Conservation (phyloP, 2,329 filamentous ascomycete species). For the Pseudopithomyces chartarum region DNA sequence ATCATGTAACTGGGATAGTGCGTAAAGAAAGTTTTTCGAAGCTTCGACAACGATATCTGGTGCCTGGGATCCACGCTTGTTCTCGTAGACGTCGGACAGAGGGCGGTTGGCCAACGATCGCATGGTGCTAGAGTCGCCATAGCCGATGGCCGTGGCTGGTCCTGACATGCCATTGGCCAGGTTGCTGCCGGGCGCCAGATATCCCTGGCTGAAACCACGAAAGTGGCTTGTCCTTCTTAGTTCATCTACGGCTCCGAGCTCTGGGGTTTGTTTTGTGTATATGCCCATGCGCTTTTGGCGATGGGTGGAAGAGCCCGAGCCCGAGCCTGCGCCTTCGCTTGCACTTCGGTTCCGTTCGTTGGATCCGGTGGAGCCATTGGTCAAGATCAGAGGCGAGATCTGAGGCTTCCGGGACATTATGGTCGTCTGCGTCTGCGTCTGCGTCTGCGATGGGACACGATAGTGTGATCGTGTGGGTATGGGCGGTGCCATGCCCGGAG, state of each 20-base stretch:
- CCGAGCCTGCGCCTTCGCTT: conserved; percentile 61
- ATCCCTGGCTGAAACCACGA: conserved; percentile 63
- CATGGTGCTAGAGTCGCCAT: conserved; percentile 41
- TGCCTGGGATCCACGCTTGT: conserved; percentile 54
- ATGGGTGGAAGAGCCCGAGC: conserved; percentile 48
- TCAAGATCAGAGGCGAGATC: conserved; percentile 72
- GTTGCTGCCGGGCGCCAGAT: conserved; percentile 44
- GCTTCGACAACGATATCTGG: conserved; percentile 59
- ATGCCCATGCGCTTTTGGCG: conserved; percentile 66
- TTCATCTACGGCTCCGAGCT: conserved; percentile 60
- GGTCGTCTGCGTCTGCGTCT: conserved; percentile 48
- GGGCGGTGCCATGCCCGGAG: conserved; percentile 71
- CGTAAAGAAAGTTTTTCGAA: conserved; percentile 60
- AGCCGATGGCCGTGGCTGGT: conserved; percentile 38
- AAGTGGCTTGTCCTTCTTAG: conserved; percentile 58
- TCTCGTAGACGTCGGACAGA: conserved; percentile 62
- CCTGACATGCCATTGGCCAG: conserved; percentile 34
- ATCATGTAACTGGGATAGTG: conserved; percentile 57
- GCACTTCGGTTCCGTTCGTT: conserved; percentile 71
- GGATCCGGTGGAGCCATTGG: conserved; percentile 64
- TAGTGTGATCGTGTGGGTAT: conserved; percentile 83
- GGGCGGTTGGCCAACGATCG: conserved; percentile 51
- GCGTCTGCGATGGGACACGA: conserved; percentile 67
- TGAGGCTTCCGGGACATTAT: conserved; percentile 68
- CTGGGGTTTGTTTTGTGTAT: conserved; percentile 61